Evolutionary conservation across 2,329 filamentous ascomycete genomes (phyloP).

Genomic region (Sporothrix humicola): DNA sequence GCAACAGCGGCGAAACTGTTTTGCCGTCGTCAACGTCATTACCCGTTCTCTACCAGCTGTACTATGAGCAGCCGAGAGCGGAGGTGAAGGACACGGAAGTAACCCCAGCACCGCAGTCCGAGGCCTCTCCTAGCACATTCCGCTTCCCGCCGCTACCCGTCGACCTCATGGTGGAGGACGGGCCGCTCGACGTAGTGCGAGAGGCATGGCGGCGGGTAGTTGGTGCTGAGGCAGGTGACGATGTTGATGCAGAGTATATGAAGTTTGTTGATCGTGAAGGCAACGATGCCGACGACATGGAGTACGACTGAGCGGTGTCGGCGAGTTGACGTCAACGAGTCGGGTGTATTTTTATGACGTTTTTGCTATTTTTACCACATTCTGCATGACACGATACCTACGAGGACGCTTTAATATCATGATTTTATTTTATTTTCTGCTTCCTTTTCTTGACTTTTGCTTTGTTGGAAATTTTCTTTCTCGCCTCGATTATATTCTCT

Average conservation of each 20-base stretch:
- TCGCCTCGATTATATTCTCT: neutral
- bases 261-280: slow-evolving; percentile 76
- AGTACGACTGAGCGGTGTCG: slow-evolving; percentile 27
- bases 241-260: slow-evolving; percentile 64
- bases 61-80: slow-evolving; percentile 59
- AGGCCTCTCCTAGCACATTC: slow-evolving; percentile 42
- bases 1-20: neutral
- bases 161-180: slow-evolving; percentile 77
- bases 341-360: slow-evolving; percentile 12
- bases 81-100: neutral
- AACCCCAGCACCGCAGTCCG: neutral
- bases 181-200: slow-evolving; percentile 68
- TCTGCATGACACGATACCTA: slow-evolving; percentile 15
- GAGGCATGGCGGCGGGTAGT: slow-evolving; percentile 71
- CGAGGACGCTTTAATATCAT: neutral
- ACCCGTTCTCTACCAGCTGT: slow-evolving; percentile 56
- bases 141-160: slow-evolving; percentile 64
- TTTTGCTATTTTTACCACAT: neutral
- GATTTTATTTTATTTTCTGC: neutral
- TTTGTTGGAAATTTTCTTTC: neutral
- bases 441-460: neutral
- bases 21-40: slow-evolving; percentile 34
- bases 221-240: slow-evolving; percentile 50
- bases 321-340: neutral
- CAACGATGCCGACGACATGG: slow-evolving; percentile 57